phyloP scores from a whole-genome alignment of 345 rosid species.

The Chamaenerion angustifolium region DNA sequence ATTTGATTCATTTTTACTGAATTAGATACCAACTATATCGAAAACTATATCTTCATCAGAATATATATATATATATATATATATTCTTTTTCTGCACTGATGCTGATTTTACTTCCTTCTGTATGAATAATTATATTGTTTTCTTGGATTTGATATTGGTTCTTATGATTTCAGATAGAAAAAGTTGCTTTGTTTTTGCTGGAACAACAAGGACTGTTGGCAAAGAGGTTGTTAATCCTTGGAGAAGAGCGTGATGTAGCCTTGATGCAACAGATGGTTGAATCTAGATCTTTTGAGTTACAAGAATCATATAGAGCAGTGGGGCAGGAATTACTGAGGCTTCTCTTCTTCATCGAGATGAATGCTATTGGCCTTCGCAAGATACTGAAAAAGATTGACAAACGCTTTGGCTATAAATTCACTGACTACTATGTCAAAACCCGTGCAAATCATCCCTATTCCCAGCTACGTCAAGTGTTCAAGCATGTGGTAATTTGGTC shows the following conservation, averaged over 20 bases:
- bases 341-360: constrained; percentile 75
- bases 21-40: too few relatives aligned
- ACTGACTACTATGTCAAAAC: constrained; percentile 85
- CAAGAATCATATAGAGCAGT: constrained; percentile 59
- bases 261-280: constrained; percentile 43
- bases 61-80: too few relatives aligned
- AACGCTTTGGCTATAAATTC: constrained; percentile 89
- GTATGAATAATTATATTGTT: neutral
- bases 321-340: constrained; percentile 70
- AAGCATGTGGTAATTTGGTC: constrained; percentile 79
- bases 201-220: constrained; percentile 89
- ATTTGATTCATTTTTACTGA: too few relatives aligned
- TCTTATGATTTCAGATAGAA: constrained; percentile 49
- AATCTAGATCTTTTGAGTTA: constrained; percentile 33
- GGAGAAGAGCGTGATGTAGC: constrained; percentile 54
- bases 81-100: too few relatives aligned
- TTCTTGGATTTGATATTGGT: neutral
- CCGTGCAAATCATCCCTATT: constrained; percentile 98
- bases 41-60: too few relatives aligned
- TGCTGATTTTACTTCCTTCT: neutral
- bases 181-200: constrained; percentile 82
- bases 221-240: constrained; percentile 49
- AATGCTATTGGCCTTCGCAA: constrained; percentile 90
- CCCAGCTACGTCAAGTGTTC: constrained; percentile 95
- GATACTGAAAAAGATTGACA: constrained; percentile 93